phyloP scores from a whole-genome alignment of 768 basidiomycete genomes.

The Panaeolus papilionaceus region DNA sequence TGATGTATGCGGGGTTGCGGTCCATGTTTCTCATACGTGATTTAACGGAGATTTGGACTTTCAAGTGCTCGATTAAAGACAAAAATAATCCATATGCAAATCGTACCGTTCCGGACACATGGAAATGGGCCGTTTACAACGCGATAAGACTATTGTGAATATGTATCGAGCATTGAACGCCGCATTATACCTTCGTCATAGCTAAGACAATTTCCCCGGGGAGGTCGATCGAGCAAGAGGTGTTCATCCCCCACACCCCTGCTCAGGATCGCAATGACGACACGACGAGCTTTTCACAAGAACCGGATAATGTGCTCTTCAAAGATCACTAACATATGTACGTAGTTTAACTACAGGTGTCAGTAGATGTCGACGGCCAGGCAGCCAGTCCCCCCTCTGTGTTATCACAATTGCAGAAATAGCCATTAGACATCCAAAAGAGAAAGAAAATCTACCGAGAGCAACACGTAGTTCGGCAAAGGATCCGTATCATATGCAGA shows the following conservation, averaged over 20 bases:
- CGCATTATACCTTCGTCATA: not conserved
- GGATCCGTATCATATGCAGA: not conserved
- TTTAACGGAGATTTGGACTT: conserved; percentile 12
- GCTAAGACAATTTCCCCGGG: conserved; percentile 3
- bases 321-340: not conserved
- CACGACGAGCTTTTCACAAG: not conserved
- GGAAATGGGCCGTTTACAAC: conserved; percentile 1
- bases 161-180: not conserved
- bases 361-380: not conserved
- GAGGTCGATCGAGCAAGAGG: conserved; percentile 4
- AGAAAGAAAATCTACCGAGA: not conserved
- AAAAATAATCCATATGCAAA: conserved; percentile 5
- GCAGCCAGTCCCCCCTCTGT: not conserved
- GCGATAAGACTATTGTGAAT: not conserved
- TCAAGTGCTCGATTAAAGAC: not conserved
- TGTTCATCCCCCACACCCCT: not conserved
- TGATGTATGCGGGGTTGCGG: conserved; percentile 6
- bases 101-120: conserved; percentile 2
- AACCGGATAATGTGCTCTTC: not conserved
- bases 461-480: not conserved
- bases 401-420: conserved; percentile 8
- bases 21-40: not conserved
- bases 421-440: not conserved
- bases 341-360: conserved; percentile 7
- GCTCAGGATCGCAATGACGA: conserved; percentile 6